Conservation (phyloP, 2,329 filamentous ascomycete species). For the Clonostachys chloroleuca region DNA sequence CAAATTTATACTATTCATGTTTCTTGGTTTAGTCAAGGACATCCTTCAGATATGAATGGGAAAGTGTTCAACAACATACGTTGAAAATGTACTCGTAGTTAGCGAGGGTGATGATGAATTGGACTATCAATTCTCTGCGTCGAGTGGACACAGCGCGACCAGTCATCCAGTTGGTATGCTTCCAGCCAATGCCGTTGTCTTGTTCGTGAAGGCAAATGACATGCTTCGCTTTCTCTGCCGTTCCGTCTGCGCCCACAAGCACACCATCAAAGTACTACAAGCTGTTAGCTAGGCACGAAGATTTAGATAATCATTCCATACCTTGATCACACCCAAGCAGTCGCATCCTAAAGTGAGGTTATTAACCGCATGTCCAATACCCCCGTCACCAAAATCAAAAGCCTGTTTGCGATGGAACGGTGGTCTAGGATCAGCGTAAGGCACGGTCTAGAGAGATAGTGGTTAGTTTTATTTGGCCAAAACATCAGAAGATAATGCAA, state of each 20-base stretch:
- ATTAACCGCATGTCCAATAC: constrained; percentile 60
- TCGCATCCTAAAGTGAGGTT: constrained; percentile 64
- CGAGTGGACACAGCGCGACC: constrained; percentile 50
- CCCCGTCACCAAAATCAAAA: constrained; percentile 67
- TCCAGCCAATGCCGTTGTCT: constrained; percentile 52
- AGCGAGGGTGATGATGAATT: constrained; percentile 57
- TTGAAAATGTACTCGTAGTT: constrained; percentile 54
- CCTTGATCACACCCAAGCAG: constrained; percentile 58
- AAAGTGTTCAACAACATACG: not conserved
- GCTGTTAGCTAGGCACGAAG: constrained; percentile 6
- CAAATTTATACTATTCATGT: constrained; percentile 30
- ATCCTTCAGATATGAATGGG: not conserved
- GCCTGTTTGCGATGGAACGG: constrained; percentile 65
- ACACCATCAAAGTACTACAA: constrained; percentile 30
- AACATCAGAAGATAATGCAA: not conserved
- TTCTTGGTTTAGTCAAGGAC: not conserved
- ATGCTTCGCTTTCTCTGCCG: constrained; percentile 35
- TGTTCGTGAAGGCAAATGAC: constrained; percentile 25
- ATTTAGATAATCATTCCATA: not conserved
- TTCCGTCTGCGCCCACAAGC: constrained; percentile 18
- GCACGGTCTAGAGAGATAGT: constrained; percentile 31
- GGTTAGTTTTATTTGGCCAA: not conserved
- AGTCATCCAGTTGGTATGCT: constrained; percentile 56
- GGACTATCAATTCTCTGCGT: constrained; percentile 51
- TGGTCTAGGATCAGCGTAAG: constrained; percentile 59